Conservation (phyloP, 352 stramenopile genomes). For the Pythium aphanidermatum region DNA sequence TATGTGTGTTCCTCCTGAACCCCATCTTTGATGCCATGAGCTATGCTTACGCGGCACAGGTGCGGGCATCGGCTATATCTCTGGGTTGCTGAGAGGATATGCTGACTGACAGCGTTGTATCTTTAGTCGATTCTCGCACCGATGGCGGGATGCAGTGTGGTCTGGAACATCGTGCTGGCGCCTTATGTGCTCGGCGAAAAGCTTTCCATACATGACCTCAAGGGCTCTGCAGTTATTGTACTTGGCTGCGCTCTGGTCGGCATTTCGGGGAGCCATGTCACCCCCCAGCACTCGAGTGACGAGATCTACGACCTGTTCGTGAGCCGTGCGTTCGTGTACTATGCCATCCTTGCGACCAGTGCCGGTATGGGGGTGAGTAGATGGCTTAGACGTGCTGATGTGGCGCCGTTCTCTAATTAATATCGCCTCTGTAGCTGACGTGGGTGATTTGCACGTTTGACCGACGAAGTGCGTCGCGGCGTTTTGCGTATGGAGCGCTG, state of each 20-base stretch:
- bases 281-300: conserved; percentile 60
- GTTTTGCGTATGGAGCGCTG: conserved; percentile 76
- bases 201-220: conserved; percentile 64
- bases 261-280: conserved; percentile 75
- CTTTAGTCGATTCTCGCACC: conserved; percentile 72
- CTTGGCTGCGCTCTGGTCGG: conserved; percentile 69
- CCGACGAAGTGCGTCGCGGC: conserved; percentile 58
- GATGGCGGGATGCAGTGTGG: conserved; percentile 84
- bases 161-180: conserved; percentile 84
- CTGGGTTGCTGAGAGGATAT: neutral
- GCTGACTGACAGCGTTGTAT: neutral
- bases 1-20: conserved; percentile 82
- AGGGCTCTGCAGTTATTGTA: conserved; percentile 70
- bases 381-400: neutral
- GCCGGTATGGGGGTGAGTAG: conserved; percentile 37
- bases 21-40: conserved; percentile 83
- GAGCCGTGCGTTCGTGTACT: conserved; percentile 66
- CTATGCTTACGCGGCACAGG: conserved; percentile 81
- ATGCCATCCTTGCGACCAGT: conserved; percentile 38
- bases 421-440: conserved; percentile 35
- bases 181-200: conserved; percentile 79
- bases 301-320: conserved; percentile 80
- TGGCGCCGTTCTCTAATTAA: no score
- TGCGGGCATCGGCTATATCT: conserved; percentile 10
- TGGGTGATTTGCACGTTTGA: conserved; percentile 67